Evolutionary conservation across 2,329 filamentous ascomycete species (phyloP), one percentile per base, ranked within the genome.

Genomic region (Claviceps capensis): DNA sequence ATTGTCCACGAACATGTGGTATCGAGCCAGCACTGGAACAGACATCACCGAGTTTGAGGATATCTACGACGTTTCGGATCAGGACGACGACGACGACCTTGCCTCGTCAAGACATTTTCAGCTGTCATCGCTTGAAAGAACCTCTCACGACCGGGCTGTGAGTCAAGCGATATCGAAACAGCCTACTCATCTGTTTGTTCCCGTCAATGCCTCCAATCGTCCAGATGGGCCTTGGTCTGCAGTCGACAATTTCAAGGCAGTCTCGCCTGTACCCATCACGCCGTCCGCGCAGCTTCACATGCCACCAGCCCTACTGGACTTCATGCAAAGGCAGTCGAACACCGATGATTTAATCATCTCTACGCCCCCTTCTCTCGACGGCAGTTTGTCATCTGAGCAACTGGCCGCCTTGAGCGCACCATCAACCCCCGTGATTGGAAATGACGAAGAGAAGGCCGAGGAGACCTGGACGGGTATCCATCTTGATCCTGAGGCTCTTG

Each of bases 381-480:
- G 89, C 22, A 95, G 88, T 67, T 71, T 93, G 61, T 85, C 82
- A 8, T 95, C 90, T 2, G 90, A 96, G 63, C 89, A 95, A 64
- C 78, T 94, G 66, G 87, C 88, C 1, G 78, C 77, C 50, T 77
- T 89, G 65, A 95, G 88, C 61, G 88, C 88, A 48, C 89, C 91
- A 5, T 81, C 86, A 11, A 96, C 90, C 0, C 90, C 90, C 14
- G 77, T 91, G 54, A 76, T 87, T 57, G 79, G 75, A 16, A 71
- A 73, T 52, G 70, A 73, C 22, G 74, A 79, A 34, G 71, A 72
- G 9, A 72, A 75, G 38, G 70, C 74, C 17, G 78, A 79, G 47
- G 72, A 77, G 53, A 77, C 79, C 52, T 95, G 88, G 88, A 74
- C 72, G 30, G 85, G 85, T 1, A 78, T 89, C 36, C 78, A 79